A percentile compares a stretch with the other conserved stretches of the same genome.
Conservation (phyloP, 2,329 filamentous ascomycete genomes). For the Thermomyces lanuginosus region DNA sequence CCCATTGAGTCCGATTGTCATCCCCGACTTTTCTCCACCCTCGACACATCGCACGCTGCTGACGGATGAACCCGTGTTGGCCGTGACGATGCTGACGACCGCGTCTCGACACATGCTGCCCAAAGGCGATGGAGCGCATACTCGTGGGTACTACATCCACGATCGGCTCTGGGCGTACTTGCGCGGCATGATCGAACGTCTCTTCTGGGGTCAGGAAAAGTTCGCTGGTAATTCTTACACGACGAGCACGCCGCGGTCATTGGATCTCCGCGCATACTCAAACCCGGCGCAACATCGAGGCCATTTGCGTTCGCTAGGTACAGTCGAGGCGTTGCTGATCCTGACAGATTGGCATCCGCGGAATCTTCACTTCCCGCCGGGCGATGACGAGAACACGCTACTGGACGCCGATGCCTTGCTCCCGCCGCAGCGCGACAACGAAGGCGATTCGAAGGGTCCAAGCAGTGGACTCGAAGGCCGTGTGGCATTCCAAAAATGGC, state of each 20-base stretch:
- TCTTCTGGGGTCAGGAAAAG: slow-evolving; percentile 90
- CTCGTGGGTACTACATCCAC: slow-evolving; percentile 78
- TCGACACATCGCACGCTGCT: slow-evolving; percentile 63
- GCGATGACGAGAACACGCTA: slow-evolving; percentile 48
- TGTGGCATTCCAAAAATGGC: slow-evolving; percentile 74
- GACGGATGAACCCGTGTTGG: slow-evolving; percentile 80
- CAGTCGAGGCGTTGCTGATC: slow-evolving; percentile 84
- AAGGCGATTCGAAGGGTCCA: slow-evolving; percentile 24
- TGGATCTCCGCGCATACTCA: slow-evolving; percentile 44
- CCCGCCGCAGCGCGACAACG: slow-evolving; percentile 40
- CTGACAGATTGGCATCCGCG: slow-evolving; percentile 95
- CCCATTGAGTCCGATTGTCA: slow-evolving; percentile 81
- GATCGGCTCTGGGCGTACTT: slow-evolving; percentile 92
- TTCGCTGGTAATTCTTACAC: slow-evolving; percentile 55
- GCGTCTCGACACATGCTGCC: slow-evolving; percentile 74
- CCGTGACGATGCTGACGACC: slow-evolving; percentile 80
- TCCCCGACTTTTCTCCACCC: slow-evolving; percentile 76
- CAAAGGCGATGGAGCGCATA: slow-evolving; percentile 61
- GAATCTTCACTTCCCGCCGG: slow-evolving; percentile 76
- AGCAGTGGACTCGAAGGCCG: slow-evolving; percentile 56
- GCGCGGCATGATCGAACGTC: slow-evolving; percentile 83
- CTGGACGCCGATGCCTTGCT: slow-evolving; percentile 57
- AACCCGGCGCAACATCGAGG: slow-evolving; percentile 45
- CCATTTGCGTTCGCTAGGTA: slow-evolving; percentile 75
- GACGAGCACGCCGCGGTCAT: slow-evolving; percentile 51